Base-by-base conservation (phyloP, 179 eudicot species). In the Gypsophila paniculata region DNA sequence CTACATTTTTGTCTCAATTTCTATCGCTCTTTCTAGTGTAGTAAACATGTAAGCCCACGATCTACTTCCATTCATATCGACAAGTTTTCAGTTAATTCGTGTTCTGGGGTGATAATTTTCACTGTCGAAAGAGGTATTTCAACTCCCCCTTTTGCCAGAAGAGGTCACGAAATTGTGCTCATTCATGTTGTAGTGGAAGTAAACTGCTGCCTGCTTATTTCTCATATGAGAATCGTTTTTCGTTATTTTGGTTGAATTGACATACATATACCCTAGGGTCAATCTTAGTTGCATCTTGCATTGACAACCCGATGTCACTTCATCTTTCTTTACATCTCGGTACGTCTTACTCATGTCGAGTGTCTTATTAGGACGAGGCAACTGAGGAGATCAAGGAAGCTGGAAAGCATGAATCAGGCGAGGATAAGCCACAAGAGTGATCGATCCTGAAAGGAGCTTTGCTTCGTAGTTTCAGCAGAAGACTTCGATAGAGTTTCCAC, bases 311-410 rank as follows among this genome's bases (percentile, higher is more conserved):
- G 12, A 44, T 46, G 19, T 21, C 44, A 14, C 18, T 44, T 25
- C 68, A 63, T 38, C 5, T 63, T 21, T 4, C 11, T n/a, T n/a
- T n/a, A 18, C 11, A 38, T 34, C 10, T 11, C 17, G 1, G 0
- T 52, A 26, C 34, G 46, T 18, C 73, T 77, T 17, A 72, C 69
- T 51, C 11, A 8, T 53, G 34, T 12, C 49, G 38, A 60, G 29
- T 9, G 22, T 42, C 59, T 72, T 49, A 39, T 68, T 65, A 80
- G 83, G 83, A 83, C 49, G 87, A 84, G 64, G 87, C 72, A 52
- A 82, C 80, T 6, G 87, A 79, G 36, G 87, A 82, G 77, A 82
- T 82, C 65, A 84, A 82, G 83, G 87, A 84, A 77, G 76, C 82
- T 11, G 44, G 78, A 15, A 82, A 82, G 67, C 69, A 32, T n/a